Evolutionary conservation across 148 eudicot species (phyloP).

Genomic region (Arctostaphylos glauca): DNA sequence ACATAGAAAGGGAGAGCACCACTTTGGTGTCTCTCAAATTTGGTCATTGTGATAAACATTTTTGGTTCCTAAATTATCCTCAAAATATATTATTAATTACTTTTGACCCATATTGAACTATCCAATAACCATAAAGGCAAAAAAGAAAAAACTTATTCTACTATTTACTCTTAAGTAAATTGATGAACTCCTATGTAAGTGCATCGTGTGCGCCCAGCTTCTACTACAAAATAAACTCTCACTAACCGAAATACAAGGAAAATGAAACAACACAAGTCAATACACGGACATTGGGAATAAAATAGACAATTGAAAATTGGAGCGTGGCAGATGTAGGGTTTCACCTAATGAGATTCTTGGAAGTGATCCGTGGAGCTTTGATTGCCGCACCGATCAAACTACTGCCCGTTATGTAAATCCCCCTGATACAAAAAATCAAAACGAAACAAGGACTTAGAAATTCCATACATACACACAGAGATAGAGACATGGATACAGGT

Average conservation of each 20-base stretch:
- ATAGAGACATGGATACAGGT: background rate
- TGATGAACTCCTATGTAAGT: too few relatives aligned
- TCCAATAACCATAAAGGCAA: too few relatives aligned
- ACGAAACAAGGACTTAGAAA: background rate
- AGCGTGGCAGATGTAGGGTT: background rate
- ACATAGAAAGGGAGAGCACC: too few relatives aligned
- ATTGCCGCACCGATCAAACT: constrained; percentile 98
- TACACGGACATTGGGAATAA: background rate
- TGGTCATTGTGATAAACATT: too few relatives aligned
- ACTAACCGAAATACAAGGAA: background rate
- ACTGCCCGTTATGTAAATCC: constrained; percentile 94
- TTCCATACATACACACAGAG: too few relatives aligned
- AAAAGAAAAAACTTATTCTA: too few relatives aligned
- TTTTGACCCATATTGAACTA: too few relatives aligned
- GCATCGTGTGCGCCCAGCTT: too few relatives aligned
- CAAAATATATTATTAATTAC: too few relatives aligned
- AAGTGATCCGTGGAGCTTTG: constrained; percentile 97
- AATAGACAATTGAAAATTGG: background rate
- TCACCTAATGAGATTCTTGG: constrained; percentile 95
- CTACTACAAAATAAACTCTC: background rate
- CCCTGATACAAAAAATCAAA: constrained; percentile 43
- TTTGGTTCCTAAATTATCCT: too few relatives aligned
- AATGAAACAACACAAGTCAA: constrained; percentile 1
- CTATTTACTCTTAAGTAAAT: too few relatives aligned
- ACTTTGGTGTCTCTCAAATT: too few relatives aligned